Percentiles rank a stretch among this genome's conserved stretches.
These are phyloP conservation scores for Halteria grandinella DNA, from an alignment of 73 alveolate genomes.

Conservation along the genomic window DNA sequence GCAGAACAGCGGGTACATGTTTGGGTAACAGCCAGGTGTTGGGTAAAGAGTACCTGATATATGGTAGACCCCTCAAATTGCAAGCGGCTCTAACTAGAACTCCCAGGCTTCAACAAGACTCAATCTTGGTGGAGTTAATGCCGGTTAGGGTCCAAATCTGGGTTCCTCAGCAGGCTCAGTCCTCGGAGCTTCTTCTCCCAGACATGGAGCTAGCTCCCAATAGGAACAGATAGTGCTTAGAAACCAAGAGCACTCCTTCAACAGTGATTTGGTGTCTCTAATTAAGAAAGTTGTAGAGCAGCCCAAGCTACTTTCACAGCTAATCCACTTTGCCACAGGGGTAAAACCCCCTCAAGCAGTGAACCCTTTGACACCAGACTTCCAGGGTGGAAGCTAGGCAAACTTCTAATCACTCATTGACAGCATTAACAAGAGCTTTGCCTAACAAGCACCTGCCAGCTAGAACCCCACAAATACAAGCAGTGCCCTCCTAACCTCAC, in stretches of 20 bases:
- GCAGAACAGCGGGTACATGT: too few relatives aligned
- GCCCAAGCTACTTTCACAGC: conserved; percentile 20
- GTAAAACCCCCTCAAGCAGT: too few relatives aligned
- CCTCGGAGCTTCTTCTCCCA: not conserved
- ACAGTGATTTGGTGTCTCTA: not conserved
- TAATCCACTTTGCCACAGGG: too few relatives aligned
- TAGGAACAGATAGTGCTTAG: conserved; percentile 10
- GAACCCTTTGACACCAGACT: too few relatives aligned
- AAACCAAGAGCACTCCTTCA: not conserved
- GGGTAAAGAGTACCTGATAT: too few relatives aligned
- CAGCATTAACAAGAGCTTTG: not conserved
- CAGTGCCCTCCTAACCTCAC: not conserved
- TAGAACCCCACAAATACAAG: not conserved
- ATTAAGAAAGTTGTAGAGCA: not conserved
- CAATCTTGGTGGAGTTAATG: not conserved
- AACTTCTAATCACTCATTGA: not conserved
- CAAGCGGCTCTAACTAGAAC: not conserved
- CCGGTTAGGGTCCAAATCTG: conserved; percentile 3
- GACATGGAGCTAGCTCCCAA: not conserved
- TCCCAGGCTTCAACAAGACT: not conserved
- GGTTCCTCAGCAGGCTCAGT: not conserved
- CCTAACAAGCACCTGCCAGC: not conserved
- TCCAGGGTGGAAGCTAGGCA: too few relatives aligned
- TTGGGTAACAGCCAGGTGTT: too few relatives aligned
- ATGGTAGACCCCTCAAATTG: conserved; percentile 5